A percentile compares a stretch with the other conserved stretches of the same genome.
Conservation (phyloP, 768 basidiomycete genomes). For the Trametes cinnabarina region DNA sequence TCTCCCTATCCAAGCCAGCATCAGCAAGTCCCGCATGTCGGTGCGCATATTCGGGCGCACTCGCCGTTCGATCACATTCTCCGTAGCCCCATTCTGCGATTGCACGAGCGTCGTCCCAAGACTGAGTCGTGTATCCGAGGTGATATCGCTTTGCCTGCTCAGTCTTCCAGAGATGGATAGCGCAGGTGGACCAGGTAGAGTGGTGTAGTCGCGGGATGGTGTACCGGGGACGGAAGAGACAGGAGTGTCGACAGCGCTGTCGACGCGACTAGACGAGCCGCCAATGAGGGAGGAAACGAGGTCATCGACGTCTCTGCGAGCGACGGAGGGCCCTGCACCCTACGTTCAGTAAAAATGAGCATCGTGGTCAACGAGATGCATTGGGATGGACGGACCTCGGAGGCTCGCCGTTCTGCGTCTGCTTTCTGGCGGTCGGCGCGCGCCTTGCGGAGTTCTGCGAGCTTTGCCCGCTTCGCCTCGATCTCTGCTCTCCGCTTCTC, state of each 20-base stretch:
- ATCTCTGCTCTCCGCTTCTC: conserved; percentile 80
- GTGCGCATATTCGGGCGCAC: conserved; percentile 20
- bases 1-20: conserved; percentile 39
- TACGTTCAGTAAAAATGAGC: conserved; percentile 9
- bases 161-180: conserved; percentile 55
- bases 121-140: conserved; percentile 43
- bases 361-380: neutral
- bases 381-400: conserved; percentile 10
- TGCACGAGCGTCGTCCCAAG: conserved; percentile 46
- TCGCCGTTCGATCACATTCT: conserved; percentile 69
- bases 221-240: conserved; percentile 71
- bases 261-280: conserved; percentile 44
- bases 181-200: conserved; percentile 36
- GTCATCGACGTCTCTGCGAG: conserved; percentile 65
- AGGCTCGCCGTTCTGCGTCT: conserved; percentile 40
- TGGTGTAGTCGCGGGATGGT: conserved; percentile 45
- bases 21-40: no score
- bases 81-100: conserved; percentile 53
- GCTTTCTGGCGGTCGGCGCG: conserved; percentile 66
- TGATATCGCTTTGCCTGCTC: conserved; percentile 69
- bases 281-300: conserved; percentile 62
- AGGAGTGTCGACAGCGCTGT: conserved; percentile 67
- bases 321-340: conserved; percentile 40
- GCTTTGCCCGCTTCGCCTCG: conserved; percentile 84
- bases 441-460: conserved; percentile 79